Base-by-base conservation (phyloP, 169 alveolate genomes). In the Eimeria brunetti region DNA sequence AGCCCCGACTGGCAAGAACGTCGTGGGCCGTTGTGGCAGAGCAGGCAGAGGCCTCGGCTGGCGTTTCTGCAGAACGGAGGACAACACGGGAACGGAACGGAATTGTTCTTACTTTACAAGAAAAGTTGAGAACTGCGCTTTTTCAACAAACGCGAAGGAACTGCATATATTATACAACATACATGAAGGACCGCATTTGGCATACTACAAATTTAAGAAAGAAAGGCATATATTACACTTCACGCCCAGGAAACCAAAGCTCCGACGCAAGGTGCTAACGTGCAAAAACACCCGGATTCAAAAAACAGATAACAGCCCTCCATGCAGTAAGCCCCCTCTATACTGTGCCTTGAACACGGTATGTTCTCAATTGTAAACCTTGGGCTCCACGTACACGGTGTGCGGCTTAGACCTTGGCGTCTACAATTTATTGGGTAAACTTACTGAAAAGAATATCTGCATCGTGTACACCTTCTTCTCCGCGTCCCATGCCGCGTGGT, bases 401-500 rank as follows among this genome's bases (percentile, higher is more conserved):
- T 38, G 53, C 14, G 53, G 16, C 76, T 46, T 78, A 27, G 22
- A 44, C 67, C 27, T 69, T 2, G 36, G 41, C 78, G 44, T 36
- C 2, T 73, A 38, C 8, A 22, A 18, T 33, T 46, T 24, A 51
- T n/a, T n/a, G 67, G 14, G 18, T 12, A 22, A 18, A 1, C 67
- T 58, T 67, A 91, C 96, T 51, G 88, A 75, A 94, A 98, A 97
- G 71, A 97, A 96, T 18, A 98, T 64, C 73, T 97, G 97, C 71
- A 98, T 94, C 22, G 98, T 97, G 96, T 97, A 98, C 71, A 96
- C 97, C 96, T 97, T 98, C 95, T 97, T 97, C 62, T 97, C 98
- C 49, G 97, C 97, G 96, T 98, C 99, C 99, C 99, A 98, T 64
- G 96, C 97, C 36, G 98, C 98, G 88, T 97, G 96, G 95, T 97